Conservation (phyloP, 768 basidiomycete genomes). For the Suillus lakei region DNA sequence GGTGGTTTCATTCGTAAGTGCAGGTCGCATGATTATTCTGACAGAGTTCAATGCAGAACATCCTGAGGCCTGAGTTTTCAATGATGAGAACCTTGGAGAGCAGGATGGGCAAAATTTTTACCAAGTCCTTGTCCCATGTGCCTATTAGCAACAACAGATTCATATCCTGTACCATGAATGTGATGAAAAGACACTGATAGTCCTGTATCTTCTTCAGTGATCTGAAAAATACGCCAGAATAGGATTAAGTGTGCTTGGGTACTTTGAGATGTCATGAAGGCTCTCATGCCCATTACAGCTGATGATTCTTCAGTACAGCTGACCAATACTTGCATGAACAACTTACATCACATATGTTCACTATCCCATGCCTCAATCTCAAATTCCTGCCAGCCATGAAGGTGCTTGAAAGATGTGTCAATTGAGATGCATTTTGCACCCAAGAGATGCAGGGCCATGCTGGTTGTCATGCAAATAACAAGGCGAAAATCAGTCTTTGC, state of each 20-base stretch:
- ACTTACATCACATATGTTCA: background rate
- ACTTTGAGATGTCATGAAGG: slow-evolving; percentile 30
- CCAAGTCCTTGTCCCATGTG: slow-evolving; percentile 27
- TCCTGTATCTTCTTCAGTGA: slow-evolving; percentile 18
- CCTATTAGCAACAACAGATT: slow-evolving; percentile 26
- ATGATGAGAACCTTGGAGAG: background rate
- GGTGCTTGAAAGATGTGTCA: slow-evolving; percentile 22
- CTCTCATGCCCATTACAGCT: slow-evolving; percentile 25
- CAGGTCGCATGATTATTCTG: too few relatives aligned
- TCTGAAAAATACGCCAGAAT: slow-evolving; percentile 27
- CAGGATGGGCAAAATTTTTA: background rate
- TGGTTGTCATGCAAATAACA: slow-evolving; percentile 31
- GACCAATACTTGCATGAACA: background rate
- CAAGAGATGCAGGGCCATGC: slow-evolving; percentile 23
- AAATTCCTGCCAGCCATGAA: slow-evolving; percentile 23
- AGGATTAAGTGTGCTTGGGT: slow-evolving; percentile 30
- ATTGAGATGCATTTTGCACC: slow-evolving; percentile 12
- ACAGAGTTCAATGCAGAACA: slow-evolving; percentile 10
- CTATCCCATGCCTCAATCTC: slow-evolving; percentile 22
- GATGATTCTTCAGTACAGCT: slow-evolving; percentile 4
- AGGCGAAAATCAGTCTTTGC: slow-evolving; percentile 15
- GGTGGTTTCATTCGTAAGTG: background rate
- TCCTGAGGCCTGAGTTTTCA: slow-evolving; percentile 18
- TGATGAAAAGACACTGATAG: slow-evolving; percentile 23
- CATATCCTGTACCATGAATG: slow-evolving; percentile 27